Evolutionary conservation across 805 yeast species (phyloP).

Genomic region (Yarrowia osloensis): DNA sequence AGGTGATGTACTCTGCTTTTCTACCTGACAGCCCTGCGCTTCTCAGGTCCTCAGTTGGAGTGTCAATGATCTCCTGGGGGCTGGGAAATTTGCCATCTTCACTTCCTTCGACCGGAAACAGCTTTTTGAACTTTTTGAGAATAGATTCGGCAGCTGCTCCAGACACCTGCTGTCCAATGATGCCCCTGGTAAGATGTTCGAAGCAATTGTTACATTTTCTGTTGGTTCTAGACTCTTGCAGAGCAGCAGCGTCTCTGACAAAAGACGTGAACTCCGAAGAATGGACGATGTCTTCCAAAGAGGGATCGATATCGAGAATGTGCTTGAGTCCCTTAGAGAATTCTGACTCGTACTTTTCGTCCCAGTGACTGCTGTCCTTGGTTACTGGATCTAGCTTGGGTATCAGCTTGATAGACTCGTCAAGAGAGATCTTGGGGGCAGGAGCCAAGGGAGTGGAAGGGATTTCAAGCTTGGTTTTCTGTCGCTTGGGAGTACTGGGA

Average conservation of each 20-base stretch:
- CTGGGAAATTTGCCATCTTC: conserved; percentile 49
- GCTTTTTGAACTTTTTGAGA: conserved; percentile 48
- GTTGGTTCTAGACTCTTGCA: conserved; percentile 7
- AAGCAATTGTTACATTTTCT: conserved; percentile 29
- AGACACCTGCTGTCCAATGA: conserved; percentile 44
- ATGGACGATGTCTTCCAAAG: conserved; percentile 41
- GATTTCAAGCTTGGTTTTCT: conserved; percentile 15
- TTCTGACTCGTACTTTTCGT: conserved; percentile 37
- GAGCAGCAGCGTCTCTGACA: conserved; percentile 10
- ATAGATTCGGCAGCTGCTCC: conserved; percentile 80
- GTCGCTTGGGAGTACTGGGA: conserved; percentile 17
- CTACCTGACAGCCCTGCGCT: conserved; percentile 67
- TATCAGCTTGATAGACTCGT: conserved; percentile 8
- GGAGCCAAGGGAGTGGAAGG: conserved; percentile 2
- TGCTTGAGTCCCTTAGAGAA: conserved; percentile 45
- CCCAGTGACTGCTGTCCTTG: conserved; percentile 15
- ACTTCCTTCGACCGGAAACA: conserved; percentile 37
- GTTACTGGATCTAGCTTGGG: conserved; percentile 5
- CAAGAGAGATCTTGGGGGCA: conserved; percentile 5
- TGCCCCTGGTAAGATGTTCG: conserved; percentile 35
- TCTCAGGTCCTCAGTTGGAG: conserved; percentile 53
- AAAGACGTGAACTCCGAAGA: conserved; percentile 41
- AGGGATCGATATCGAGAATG: conserved; percentile 46
- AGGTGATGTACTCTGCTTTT: conserved; percentile 68
- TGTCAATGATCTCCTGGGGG: conserved; percentile 50